phyloP scores from a whole-genome alignment of 495 filamentous ascomycete species.

The Aspergillus campestris region DNA sequence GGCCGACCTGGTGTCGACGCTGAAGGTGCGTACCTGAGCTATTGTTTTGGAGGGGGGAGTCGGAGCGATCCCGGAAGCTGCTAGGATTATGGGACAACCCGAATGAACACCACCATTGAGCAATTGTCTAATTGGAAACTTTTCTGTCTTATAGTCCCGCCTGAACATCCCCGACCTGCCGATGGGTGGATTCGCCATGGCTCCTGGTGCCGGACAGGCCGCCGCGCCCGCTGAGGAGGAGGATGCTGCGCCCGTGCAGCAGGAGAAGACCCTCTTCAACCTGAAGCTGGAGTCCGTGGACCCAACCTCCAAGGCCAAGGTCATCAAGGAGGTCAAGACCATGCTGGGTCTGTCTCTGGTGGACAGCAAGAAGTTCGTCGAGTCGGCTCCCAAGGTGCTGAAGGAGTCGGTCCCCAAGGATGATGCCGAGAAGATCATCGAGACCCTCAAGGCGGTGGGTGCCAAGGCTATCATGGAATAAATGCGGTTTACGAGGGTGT shows the following conservation, averaged over 20 bases:
- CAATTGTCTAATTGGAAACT: not conserved
- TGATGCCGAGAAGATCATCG: conserved; percentile 96
- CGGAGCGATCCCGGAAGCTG: not conserved
- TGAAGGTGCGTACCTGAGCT: conserved; percentile 59
- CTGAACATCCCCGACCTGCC: conserved; percentile 98
- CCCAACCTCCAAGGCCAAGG: conserved; percentile 82
- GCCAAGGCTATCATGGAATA: conserved; percentile 88
- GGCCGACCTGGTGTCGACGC: conserved; percentile 80
- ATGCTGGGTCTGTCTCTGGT: conserved; percentile 92
- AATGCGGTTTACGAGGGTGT: conserved; percentile 9
- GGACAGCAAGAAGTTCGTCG: conserved; percentile 99
- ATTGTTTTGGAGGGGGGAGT: not conserved
- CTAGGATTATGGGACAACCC: conserved; percentile 10
- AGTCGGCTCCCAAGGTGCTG: conserved; percentile 94
- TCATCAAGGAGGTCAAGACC: conserved; percentile 99
- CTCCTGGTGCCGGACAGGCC: conserved; percentile 44
- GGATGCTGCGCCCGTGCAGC: conserved; percentile 67
- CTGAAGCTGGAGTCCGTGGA: conserved; percentile 88
- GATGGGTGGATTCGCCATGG: conserved; percentile 76
- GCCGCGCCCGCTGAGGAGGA: conserved; percentile 76
- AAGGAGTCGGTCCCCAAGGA: conserved; percentile 98
- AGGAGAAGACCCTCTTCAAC: conserved; percentile 97
- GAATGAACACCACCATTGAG: too few relatives aligned
- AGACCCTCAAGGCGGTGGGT: conserved; percentile 84
- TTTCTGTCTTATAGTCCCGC: conserved; percentile 51